Evolutionary conservation across 495 filamentous ascomycete genomes (phyloP).

Genomic region (Tuber magnatum): DNA sequence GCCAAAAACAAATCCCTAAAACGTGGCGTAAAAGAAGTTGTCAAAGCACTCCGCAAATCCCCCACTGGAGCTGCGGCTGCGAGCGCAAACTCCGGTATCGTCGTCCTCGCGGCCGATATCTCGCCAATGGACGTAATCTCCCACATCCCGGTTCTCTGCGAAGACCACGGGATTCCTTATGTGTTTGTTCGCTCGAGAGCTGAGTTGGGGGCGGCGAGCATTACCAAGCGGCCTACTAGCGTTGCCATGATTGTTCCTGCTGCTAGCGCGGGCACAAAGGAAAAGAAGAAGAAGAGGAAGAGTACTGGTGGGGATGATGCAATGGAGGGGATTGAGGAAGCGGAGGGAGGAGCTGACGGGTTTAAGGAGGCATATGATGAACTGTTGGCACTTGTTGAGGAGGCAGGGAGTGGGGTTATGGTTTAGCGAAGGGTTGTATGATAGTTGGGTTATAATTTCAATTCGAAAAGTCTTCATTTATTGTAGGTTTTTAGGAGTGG

Average conservation of each 20-base stretch:
- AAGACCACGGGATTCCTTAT: slow-evolving; percentile 93
- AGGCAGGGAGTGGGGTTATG: slow-evolving; percentile 53
- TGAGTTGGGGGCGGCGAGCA: slow-evolving; percentile 82
- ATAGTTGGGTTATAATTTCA: not conserved
- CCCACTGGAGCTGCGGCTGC: slow-evolving; percentile 52
- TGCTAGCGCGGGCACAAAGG: slow-evolving; percentile 43
- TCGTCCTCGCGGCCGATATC: slow-evolving; percentile 92
- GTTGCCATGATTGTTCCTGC: slow-evolving; percentile 71
- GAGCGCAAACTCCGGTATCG: slow-evolving; percentile 58
- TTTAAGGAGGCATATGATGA: slow-evolving; percentile 67
- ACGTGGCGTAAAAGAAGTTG: slow-evolving; percentile 96
- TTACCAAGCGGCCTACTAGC: slow-evolving; percentile 90
- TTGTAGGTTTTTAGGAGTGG: not conserved
- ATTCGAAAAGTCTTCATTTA: not conserved
- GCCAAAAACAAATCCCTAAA: slow-evolving; percentile 88
- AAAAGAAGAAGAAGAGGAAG: slow-evolving; percentile 52
- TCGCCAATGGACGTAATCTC: slow-evolving; percentile 95
- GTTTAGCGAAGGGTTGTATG: slow-evolving; percentile 41
- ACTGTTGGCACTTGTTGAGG: slow-evolving; percentile 63
- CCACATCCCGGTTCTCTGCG: slow-evolving; percentile 93
- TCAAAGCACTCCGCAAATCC: slow-evolving; percentile 91
- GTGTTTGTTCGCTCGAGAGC: slow-evolving; percentile 80
- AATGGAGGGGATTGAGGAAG: slow-evolving; percentile 43
- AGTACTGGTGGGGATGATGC: slow-evolving; percentile 47
- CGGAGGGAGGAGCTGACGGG: slow-evolving; percentile 54